These are phyloP conservation scores for Pseudogymnoascus sp. DNA, from an alignment of 2,329 filamentous ascomycete species.

Conservation along the genomic window DNA sequence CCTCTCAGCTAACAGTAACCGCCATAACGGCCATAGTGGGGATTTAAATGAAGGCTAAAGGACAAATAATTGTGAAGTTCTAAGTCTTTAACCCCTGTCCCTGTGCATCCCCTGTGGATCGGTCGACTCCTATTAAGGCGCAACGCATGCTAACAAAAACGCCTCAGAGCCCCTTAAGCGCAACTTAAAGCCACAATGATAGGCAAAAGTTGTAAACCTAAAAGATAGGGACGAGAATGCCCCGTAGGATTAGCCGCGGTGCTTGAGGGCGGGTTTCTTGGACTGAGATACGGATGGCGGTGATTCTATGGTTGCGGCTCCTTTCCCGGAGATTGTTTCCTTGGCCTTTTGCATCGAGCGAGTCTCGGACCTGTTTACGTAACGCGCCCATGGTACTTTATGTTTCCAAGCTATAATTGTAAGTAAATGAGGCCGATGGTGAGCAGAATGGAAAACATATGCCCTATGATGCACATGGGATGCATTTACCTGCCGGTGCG, in stretches of 20 bases:
- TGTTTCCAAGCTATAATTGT: neutral
- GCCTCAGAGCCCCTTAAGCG: neutral
- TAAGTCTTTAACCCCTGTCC: neutral
- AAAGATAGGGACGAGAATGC: neutral
- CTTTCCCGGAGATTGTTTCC: neutral
- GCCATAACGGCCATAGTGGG: neutral
- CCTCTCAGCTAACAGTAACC: neutral
- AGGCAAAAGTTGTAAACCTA: neutral
- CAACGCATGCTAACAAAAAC: neutral
- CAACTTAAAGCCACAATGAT: neutral
- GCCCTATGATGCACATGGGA: neutral
- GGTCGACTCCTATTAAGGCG: neutral
- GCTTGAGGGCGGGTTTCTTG: neutral
- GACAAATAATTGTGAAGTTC: neutral
- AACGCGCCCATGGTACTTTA: neutral
- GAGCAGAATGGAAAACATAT: neutral
- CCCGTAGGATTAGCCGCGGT: neutral
- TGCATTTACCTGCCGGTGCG: neutral
- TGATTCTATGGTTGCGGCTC: neutral
- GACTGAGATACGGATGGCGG: neutral
- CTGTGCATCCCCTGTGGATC: neutral
- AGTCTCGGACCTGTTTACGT: neutral
- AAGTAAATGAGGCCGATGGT: neutral
- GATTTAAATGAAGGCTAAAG: neutral
- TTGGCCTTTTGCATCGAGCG: too few relatives aligned